phyloP scores from a whole-genome alignment of 2,329 filamentous ascomycete genomes.

The Aspergillus awamori region DNA sequence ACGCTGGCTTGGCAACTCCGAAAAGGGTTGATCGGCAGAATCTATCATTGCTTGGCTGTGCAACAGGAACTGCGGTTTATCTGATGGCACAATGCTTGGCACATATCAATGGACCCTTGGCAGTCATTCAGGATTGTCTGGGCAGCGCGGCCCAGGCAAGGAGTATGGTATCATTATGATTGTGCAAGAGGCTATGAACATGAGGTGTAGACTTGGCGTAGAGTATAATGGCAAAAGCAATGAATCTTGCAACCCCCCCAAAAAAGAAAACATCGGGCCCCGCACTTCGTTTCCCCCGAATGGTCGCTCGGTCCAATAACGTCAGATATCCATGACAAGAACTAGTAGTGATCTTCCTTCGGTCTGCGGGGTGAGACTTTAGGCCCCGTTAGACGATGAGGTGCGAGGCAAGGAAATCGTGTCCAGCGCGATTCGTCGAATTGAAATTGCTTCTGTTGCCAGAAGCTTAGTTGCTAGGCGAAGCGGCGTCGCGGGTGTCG shows the following conservation, averaged over 20 bases:
- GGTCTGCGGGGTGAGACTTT: not conserved
- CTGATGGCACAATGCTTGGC: slow-evolving; percentile 21
- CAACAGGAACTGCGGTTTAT: slow-evolving; percentile 15
- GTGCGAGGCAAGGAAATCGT: slow-evolving; percentile 14
- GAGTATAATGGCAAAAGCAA: slow-evolving; percentile 1
- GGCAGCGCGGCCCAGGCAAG: not conserved
- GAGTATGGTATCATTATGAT: slow-evolving; percentile 14
- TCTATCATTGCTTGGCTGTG: slow-evolving; percentile 19
- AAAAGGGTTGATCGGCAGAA: slow-evolving; percentile 1
- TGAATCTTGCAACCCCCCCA: not conserved
- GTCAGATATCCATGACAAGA: not conserved
- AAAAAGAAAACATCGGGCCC: slow-evolving; percentile 8
- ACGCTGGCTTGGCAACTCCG: not conserved
- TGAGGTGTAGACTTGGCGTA: not conserved
- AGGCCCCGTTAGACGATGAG: slow-evolving; percentile 1
- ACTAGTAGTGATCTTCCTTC: not conserved
- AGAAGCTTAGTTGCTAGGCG: not conserved
- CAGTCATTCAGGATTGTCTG: slow-evolving; percentile 10
- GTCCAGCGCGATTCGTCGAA: slow-evolving; percentile 21
- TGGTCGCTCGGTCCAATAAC: slow-evolving; percentile 4
- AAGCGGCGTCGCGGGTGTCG: slow-evolving; percentile 14
- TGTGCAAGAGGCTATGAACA: not conserved
- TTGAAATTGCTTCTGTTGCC: not conserved
- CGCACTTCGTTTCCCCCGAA: not conserved
- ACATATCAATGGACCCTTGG: slow-evolving; percentile 17